phyloP scores from a whole-genome alignment of 768 basidiomycete genomes.

The Tricholoma bakamatsutake region DNA sequence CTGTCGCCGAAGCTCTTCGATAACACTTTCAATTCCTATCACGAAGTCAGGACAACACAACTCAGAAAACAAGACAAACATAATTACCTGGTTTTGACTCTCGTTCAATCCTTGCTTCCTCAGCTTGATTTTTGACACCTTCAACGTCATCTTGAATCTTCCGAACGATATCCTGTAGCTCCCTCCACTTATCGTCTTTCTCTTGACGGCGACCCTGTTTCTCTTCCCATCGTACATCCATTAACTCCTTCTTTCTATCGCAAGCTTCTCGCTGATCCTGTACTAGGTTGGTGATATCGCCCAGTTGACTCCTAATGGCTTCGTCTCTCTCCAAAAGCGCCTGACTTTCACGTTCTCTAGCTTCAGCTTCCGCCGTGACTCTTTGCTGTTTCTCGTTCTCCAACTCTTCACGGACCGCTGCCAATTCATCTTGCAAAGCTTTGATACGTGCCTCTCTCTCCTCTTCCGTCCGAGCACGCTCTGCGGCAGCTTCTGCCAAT shows the following conservation, averaged over 20 bases:
- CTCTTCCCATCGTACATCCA: conserved; percentile 59
- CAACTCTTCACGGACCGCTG: conserved; percentile 49
- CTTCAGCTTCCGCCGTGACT: conserved; percentile 53
- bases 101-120: conserved; percentile 47
- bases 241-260: conserved; percentile 51
- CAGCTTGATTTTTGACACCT: conserved; percentile 41
- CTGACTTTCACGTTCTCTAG: conserved; percentile 51
- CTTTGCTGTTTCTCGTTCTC: conserved; percentile 58
- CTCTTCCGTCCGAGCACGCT: conserved; percentile 38
- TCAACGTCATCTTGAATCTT: conserved; percentile 53
- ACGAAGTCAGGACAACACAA: neutral
- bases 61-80: neutral
- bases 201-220: conserved; percentile 53
- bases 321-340: conserved; percentile 59
- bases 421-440: conserved; percentile 59
- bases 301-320: conserved; percentile 51
- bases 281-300: conserved; percentile 67
- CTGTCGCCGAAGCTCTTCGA: conserved; percentile 54
- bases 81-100: conserved; percentile 53
- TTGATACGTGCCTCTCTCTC: conserved; percentile 51
- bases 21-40: conserved; percentile 54
- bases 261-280: conserved; percentile 59
- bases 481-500: conserved; percentile 43
- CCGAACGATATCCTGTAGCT: conserved; percentile 56
- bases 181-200: conserved; percentile 52